Conservation (phyloP, 768 basidiomycete species). For the Phylloporus sp. region DNA sequence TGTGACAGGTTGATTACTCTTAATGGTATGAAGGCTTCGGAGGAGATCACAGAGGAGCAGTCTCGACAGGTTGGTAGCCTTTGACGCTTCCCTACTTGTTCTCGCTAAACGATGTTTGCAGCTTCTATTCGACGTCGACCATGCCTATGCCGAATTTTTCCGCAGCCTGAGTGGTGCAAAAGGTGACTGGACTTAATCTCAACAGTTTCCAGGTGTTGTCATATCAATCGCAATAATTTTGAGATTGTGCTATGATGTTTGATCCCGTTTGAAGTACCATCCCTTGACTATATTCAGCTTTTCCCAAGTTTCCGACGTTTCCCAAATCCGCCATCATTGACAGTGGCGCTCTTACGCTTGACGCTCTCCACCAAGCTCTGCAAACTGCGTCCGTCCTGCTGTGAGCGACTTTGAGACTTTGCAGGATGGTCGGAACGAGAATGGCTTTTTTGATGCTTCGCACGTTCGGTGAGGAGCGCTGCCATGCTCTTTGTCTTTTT, state of each 20-base stretch:
- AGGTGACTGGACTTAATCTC: slow-evolving; percentile 20
- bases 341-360: slow-evolving; percentile 65
- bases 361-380: slow-evolving; percentile 78
- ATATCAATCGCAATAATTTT: too few relatives aligned
- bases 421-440: background rate
- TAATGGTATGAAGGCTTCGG: slow-evolving; percentile 95
- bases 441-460: slow-evolving; percentile 51
- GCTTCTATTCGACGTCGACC: slow-evolving; percentile 95
- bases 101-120: slow-evolving; percentile 25
- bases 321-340: slow-evolving; percentile 29
- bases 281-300: slow-evolving; percentile 7
- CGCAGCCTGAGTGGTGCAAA: slow-evolving; percentile 56
- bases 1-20: slow-evolving; percentile 82
- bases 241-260: too few relatives aligned
- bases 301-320: slow-evolving; percentile 36
- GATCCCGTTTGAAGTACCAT: too few relatives aligned
- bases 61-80: slow-evolving; percentile 67
- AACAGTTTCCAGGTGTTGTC: background rate
- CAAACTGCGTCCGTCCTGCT: slow-evolving; percentile 37
- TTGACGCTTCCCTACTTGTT: background rate
- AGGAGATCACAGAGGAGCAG: slow-evolving; percentile 94
- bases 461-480: slow-evolving; percentile 79
- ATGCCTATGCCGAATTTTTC: slow-evolving; percentile 94
- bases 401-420: background rate
- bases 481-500: slow-evolving; percentile 92